phyloP scores from a whole-genome alignment of 2,329 filamentous ascomycete species.

The Fusarium sp. region DNA sequence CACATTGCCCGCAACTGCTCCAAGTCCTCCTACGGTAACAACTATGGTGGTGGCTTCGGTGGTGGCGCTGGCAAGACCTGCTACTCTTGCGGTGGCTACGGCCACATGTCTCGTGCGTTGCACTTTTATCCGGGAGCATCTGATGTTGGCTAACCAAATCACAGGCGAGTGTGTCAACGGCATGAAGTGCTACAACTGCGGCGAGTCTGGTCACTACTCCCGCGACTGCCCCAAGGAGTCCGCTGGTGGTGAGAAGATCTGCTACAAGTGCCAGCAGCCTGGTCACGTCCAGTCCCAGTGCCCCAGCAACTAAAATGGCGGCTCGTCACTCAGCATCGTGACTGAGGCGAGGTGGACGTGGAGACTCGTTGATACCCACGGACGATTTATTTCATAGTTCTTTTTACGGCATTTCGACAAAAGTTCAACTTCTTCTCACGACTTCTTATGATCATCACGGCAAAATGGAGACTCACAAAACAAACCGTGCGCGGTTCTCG shows the following conservation, averaged over 20 bases:
- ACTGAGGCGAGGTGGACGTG: slow-evolving; percentile 50
- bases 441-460: slow-evolving; percentile 45
- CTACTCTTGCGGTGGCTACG: slow-evolving; percentile 97
- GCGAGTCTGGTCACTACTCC: slow-evolving; percentile 92
- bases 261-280: slow-evolving; percentile 90
- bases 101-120: slow-evolving; percentile 87
- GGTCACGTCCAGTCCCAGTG: slow-evolving; percentile 95
- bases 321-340: slow-evolving; percentile 35
- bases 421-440: slow-evolving; percentile 45
- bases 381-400: slow-evolving; percentile 44
- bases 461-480: slow-evolving; percentile 42
- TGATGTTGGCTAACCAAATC: slow-evolving; percentile 30
- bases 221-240: slow-evolving; percentile 96
- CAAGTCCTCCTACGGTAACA: slow-evolving; percentile 67
- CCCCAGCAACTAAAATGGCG: slow-evolving; percentile 74
- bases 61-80: slow-evolving; percentile 80
- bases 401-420: slow-evolving; percentile 43
- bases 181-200: slow-evolving; percentile 99
- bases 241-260: slow-evolving; percentile 88
- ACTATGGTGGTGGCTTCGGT: slow-evolving; percentile 58
- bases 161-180: slow-evolving; percentile 92
- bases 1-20: slow-evolving; percentile 95
- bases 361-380: slow-evolving; percentile 56
- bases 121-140: neutral
- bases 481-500: slow-evolving; percentile 43